Evolutionary conservation across 768 basidiomycete genomes (phyloP).

Genomic region (Xerocomellus dryophilus): DNA sequence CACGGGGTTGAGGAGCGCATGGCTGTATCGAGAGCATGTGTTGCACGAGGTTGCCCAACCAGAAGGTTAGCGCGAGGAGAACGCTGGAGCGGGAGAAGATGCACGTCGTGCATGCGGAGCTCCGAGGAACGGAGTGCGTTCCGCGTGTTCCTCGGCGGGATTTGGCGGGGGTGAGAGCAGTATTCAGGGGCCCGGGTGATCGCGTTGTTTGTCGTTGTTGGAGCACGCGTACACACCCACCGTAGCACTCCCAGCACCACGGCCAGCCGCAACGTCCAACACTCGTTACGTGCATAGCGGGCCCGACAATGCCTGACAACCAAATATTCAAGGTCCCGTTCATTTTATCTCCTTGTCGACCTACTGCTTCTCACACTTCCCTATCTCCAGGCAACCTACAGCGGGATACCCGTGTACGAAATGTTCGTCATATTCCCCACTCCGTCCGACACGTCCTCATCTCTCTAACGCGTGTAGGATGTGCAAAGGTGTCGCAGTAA

Average conservation of each 20-base stretch:
- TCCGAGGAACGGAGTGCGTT: background rate
- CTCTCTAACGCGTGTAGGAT: slow-evolving; percentile 60
- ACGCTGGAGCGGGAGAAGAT: background rate
- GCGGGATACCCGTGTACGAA: slow-evolving; percentile 90
- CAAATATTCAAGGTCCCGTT: slow-evolving; percentile 83
- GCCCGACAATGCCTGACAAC: slow-evolving; percentile 64
- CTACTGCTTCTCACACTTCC: background rate
- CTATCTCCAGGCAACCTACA: slow-evolving; percentile 74
- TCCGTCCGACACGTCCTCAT: slow-evolving; percentile 34
- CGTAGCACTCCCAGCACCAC: slow-evolving; percentile 17
- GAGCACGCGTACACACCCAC: slow-evolving; percentile 34
- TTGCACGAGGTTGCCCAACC: slow-evolving; percentile 18
- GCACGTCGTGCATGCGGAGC: background rate
- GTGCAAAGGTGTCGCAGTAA: slow-evolving; percentile 94
- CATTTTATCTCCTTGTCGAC: background rate
- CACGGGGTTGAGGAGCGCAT: slow-evolving; percentile 15
- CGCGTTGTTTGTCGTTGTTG: slow-evolving; percentile 43
- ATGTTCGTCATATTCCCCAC: slow-evolving; percentile 59
- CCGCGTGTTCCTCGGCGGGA: background rate
- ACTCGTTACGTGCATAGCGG: slow-evolving; percentile 10
- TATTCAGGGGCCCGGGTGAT: slow-evolving; percentile 17
- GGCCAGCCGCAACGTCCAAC: background rate
- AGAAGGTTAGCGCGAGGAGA: background rate
- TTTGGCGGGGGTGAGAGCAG: background rate
- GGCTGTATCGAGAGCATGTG: slow-evolving; percentile 13